Percentiles rank a stretch among this genome's conserved stretches.
These are phyloP conservation scores for Knoxia roxburghii DNA, from an alignment of 257 asterid species.

Conservation along the genomic window DNA sequence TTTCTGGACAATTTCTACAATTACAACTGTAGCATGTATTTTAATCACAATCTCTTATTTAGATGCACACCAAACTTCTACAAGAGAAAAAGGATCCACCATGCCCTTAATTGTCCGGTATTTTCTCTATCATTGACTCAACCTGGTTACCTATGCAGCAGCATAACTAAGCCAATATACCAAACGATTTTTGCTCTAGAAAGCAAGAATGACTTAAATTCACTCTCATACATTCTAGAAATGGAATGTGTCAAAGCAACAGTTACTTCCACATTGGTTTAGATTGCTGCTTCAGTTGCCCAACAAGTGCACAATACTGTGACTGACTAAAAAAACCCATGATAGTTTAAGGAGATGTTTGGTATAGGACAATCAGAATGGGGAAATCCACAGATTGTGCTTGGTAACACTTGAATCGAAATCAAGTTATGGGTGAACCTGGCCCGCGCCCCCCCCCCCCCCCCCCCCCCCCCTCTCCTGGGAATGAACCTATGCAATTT, in stretches of 20 bases:
- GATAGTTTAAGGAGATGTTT: neutral
- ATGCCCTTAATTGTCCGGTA: neutral
- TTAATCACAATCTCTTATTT: neutral
- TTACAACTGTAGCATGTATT: neutral
- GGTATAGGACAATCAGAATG: too few relatives aligned
- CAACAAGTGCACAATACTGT: neutral
- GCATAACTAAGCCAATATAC: neutral
- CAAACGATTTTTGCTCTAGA: neutral
- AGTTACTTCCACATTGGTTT: neutral
- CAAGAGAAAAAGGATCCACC: neutral
- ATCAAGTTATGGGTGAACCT: too few relatives aligned
- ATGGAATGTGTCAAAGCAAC: neutral
- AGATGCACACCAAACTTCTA: neutral
- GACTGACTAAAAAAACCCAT: neutral
- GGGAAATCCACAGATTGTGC: too few relatives aligned
- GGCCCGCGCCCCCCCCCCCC: too few relatives aligned
- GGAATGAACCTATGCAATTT: too few relatives aligned
- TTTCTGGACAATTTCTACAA: neutral
- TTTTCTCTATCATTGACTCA: neutral
- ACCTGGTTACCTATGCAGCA: neutral
- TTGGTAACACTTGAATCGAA: too few relatives aligned
- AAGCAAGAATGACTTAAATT: neutral
- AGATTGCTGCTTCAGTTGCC: neutral
- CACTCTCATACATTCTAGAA: neutral
- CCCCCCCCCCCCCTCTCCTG: too few relatives aligned